A percentile compares a stretch with the other conserved stretches of the same genome.
phyloP scores from a whole-genome alignment of 345 rosid genomes.

The Salix koriyanagi region DNA sequence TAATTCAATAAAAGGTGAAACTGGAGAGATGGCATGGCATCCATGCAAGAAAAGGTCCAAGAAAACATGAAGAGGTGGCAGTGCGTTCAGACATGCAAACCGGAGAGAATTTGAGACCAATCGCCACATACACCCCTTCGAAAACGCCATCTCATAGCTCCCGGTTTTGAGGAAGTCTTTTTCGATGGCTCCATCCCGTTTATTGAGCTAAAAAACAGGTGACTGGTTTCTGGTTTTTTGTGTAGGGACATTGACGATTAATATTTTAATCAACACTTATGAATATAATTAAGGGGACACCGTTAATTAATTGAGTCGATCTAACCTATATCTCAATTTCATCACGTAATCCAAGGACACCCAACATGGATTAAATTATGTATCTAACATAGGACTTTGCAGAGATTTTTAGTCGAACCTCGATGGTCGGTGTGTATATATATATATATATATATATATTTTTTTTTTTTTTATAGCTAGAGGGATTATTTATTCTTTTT shows the following conservation, averaged over 20 bases:
- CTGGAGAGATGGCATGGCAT: not conserved
- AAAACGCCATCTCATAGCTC: conserved; percentile 1
- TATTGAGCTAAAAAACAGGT: not conserved
- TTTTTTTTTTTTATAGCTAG: not conserved
- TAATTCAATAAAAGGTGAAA: not conserved
- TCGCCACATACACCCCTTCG: not conserved
- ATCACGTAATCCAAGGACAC: not conserved
- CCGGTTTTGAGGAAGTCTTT: conserved; percentile 17
- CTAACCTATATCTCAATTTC: not conserved
- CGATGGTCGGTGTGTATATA: not conserved
- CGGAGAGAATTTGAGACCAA: too few relatives aligned
- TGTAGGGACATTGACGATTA: not conserved
- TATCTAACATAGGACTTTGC: not conserved
- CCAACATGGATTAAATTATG: not conserved
- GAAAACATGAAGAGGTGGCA: not conserved
- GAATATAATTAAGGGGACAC: not conserved
- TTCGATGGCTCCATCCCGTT: not conserved
- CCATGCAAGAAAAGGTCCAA: not conserved
- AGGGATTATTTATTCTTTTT: too few relatives aligned
- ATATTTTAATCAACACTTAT: not conserved
- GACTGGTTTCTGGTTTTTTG: not conserved
- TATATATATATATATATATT: too few relatives aligned
- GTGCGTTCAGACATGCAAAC: not conserved
- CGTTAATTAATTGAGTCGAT: too few relatives aligned
- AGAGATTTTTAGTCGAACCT: not conserved